These are phyloP conservation scores for Agrocybe pediades DNA, from an alignment of 768 basidiomycete genomes.

Conservation along the genomic window DNA sequence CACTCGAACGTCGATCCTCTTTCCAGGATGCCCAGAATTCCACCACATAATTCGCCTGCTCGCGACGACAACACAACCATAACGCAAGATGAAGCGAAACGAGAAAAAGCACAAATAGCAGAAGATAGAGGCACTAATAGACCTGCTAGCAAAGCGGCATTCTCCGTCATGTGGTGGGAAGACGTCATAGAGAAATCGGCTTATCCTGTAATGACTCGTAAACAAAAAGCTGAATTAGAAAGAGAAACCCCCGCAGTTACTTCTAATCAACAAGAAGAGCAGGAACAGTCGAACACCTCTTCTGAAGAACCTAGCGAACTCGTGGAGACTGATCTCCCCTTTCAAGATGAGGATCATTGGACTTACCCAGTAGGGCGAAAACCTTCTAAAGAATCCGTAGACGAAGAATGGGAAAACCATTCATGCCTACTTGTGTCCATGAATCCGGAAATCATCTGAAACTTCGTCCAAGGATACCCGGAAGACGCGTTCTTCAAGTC, in stretches of 20 bases:
- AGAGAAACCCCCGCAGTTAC: too few relatives aligned
- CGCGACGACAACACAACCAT: conserved; percentile 9
- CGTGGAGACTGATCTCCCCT: not conserved
- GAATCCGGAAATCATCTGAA: not conserved
- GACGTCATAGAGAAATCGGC: conserved; percentile 18
- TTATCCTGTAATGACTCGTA: conserved; percentile 1
- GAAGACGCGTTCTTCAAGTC: too few relatives aligned
- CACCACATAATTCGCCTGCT: conserved; percentile 17
- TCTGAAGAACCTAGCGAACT: too few relatives aligned
- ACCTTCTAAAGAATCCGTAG: not conserved
- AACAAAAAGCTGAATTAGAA: not conserved
- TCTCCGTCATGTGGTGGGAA: conserved; percentile 19
- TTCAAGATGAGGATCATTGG: not conserved
- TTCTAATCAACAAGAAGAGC: not conserved
- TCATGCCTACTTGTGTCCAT: not conserved
- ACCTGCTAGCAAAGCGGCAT: conserved; percentile 20
- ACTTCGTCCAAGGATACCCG: too few relatives aligned
- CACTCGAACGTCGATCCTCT: conserved; percentile 44
- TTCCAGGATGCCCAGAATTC: conserved; percentile 18
- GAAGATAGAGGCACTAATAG: not conserved
- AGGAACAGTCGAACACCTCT: not conserved
- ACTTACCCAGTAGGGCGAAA: conserved; percentile 6
- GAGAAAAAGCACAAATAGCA: conserved; percentile 1
- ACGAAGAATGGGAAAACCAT: conserved; percentile 1
- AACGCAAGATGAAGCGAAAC: conserved; percentile 2